These are phyloP conservation scores for Vachellia collinsii DNA, from an alignment of 306 rosid genomes.

Conservation along the genomic window DNA sequence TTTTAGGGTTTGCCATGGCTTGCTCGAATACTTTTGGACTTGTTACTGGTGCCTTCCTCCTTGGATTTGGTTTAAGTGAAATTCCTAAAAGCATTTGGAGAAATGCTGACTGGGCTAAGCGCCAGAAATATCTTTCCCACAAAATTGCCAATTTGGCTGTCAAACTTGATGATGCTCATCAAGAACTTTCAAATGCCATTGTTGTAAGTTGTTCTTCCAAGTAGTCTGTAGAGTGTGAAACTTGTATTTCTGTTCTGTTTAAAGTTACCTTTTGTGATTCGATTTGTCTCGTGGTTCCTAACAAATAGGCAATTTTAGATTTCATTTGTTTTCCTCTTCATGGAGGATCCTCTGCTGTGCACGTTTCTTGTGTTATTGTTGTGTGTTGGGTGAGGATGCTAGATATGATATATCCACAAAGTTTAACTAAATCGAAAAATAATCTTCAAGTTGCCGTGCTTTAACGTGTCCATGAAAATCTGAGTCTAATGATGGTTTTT, in stretches of 20 bases:
- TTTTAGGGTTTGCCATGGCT: conserved; percentile 94
- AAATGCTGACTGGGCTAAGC: conserved; percentile 88
- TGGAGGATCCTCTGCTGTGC: conserved; percentile 11
- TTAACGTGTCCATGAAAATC: neutral
- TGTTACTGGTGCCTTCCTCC: conserved; percentile 98
- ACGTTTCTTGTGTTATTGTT: conserved; percentile 10
- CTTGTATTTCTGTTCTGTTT: neutral
- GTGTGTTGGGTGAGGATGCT: conserved; percentile 16
- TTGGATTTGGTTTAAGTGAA: conserved; percentile 97
- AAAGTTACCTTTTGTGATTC: neutral
- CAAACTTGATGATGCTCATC: conserved; percentile 91
- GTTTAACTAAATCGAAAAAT: conserved; percentile 22
- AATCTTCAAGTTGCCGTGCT: conserved; percentile 25
- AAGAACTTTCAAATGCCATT: conserved; percentile 94
- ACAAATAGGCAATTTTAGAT: neutral
- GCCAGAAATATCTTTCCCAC: conserved; percentile 94
- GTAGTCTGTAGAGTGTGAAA: neutral
- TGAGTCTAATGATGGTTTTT: conserved; percentile 30
- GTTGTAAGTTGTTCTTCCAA: conserved; percentile 58
- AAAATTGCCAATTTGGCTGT: conserved; percentile 98
- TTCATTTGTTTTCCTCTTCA: conserved; percentile 27
- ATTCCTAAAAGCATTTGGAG: conserved; percentile 90
- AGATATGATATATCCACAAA: conserved; percentile 14
- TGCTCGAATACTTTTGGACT: conserved; percentile 98
- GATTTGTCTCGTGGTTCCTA: conserved; percentile 3